These are phyloP conservation scores for Hyaloscypha variabilis DNA, from an alignment of 495 filamentous ascomycete species.

Conservation along the genomic window DNA sequence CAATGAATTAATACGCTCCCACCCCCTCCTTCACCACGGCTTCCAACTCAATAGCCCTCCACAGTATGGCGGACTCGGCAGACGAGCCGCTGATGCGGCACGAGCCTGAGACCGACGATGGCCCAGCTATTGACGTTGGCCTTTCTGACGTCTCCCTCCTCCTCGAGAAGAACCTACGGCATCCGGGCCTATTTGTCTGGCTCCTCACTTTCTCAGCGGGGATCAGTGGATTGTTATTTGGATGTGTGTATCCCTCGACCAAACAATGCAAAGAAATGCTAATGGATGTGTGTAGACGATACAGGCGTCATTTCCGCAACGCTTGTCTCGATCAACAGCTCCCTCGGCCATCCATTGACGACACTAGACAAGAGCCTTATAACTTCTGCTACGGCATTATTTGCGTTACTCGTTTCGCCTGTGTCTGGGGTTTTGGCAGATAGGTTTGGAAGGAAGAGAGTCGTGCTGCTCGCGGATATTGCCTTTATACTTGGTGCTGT, in stretches of 20 bases:
- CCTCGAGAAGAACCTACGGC: slow-evolving; percentile 31
- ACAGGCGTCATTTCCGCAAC: slow-evolving; percentile 92
- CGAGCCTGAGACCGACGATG: slow-evolving; percentile 4
- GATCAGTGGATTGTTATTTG: slow-evolving; percentile 85
- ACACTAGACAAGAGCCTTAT: slow-evolving; percentile 83
- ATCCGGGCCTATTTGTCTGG: slow-evolving; percentile 60
- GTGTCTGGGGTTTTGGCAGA: slow-evolving; percentile 78
- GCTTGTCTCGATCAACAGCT: slow-evolving; percentile 74
- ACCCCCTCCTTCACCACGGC: slow-evolving; percentile 12
- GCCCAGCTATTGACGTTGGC: slow-evolving; percentile 17
- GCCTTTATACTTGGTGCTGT: slow-evolving; percentile 78
- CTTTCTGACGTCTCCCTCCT: slow-evolving; percentile 29
- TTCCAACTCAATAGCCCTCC: slow-evolving; percentile 22
- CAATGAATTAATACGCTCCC: background rate
- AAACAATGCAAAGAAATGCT: slow-evolving; percentile 1
- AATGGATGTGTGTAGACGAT: slow-evolving; percentile 52
- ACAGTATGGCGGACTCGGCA: slow-evolving; percentile 26
- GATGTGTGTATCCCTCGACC: slow-evolving; percentile 61
- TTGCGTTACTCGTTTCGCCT: slow-evolving; percentile 78
- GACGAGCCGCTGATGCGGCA: slow-evolving; percentile 30
- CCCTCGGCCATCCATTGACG: slow-evolving; percentile 71
- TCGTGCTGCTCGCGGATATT: slow-evolving; percentile 78
- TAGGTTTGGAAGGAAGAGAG: slow-evolving; percentile 67
- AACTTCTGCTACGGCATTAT: slow-evolving; percentile 78
- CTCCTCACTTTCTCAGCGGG: slow-evolving; percentile 77